Evolutionary conservation across 2,329 filamentous ascomycete species (phyloP).

Genomic region (Exophiala phaeomuriformis): DNA sequence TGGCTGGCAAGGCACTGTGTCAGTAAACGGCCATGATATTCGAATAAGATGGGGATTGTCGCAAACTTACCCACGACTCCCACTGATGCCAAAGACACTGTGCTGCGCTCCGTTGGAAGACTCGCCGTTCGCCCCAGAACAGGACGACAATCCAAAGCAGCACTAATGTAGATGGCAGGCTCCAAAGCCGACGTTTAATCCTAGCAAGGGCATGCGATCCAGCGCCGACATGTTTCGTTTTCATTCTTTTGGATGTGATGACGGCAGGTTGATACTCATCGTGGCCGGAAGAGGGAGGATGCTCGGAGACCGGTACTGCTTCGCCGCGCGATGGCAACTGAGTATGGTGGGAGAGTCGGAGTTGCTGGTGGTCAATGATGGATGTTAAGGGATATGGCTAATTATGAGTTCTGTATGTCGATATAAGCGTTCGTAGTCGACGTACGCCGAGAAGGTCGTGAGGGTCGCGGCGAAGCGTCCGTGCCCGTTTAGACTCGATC

Average conservation of each 20-base stretch:
- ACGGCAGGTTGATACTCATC: conserved; percentile 2
- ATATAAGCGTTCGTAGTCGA: background rate
- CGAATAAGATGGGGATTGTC: too few relatives aligned
- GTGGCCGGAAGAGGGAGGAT: background rate
- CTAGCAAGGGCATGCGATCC: conserved; percentile 9
- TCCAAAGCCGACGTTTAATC: conserved; percentile 15
- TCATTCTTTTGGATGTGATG: conserved; percentile 12
- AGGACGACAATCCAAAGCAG: conserved; percentile 68
- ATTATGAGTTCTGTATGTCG: background rate
- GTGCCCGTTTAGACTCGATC: background rate
- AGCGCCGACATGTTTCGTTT: conserved; percentile 3
- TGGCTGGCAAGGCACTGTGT: conserved; percentile 49
- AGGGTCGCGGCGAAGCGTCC: background rate
- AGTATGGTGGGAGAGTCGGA: too few relatives aligned
- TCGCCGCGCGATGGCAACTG: too few relatives aligned
- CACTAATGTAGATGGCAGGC: conserved; percentile 45
- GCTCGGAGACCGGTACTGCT: too few relatives aligned
- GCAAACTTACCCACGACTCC: conserved; percentile 74
- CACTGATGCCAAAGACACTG: conserved; percentile 76
- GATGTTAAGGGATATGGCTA: too few relatives aligned
- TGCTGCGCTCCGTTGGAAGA: conserved; percentile 63
- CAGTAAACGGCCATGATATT: too few relatives aligned
- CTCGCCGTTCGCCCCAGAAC: conserved; percentile 76
- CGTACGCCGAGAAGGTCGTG: background rate
- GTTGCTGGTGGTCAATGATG: too few relatives aligned